Evolutionary conservation across 2,329 filamentous ascomycete genomes (phyloP).

Genomic region (Trichoderma aggressivum): DNA sequence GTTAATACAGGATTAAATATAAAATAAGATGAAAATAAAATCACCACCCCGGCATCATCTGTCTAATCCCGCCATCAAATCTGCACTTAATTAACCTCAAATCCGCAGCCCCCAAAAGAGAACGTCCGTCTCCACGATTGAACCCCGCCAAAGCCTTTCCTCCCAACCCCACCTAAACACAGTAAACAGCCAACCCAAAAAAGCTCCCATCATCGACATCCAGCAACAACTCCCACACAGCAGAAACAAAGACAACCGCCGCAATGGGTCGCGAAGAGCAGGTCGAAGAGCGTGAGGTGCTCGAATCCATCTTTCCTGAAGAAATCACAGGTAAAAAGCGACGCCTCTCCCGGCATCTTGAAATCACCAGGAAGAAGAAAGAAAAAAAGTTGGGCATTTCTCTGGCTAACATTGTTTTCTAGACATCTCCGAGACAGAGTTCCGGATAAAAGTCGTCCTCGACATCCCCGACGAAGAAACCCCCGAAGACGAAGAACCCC

Average conservation of each 20-base stretch:
- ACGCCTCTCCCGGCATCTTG: background rate
- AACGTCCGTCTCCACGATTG: background rate
- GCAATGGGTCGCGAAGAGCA: conserved; percentile 79
- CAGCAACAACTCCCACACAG: background rate
- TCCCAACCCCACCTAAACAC: conserved; percentile 24
- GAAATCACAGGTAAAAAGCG: conserved; percentile 77
- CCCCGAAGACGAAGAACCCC: conserved; percentile 55
- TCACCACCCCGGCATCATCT: background rate
- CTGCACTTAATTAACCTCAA: background rate
- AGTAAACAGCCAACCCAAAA: background rate
- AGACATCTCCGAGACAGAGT: conserved; percentile 91
- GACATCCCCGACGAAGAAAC: conserved; percentile 69
- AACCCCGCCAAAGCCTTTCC: conserved; percentile 30
- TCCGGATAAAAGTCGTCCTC: conserved; percentile 79
- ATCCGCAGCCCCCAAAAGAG: background rate
- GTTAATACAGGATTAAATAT: background rate
- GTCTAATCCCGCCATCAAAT: background rate
- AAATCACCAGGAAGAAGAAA: background rate
- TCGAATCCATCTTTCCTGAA: conserved; percentile 96
- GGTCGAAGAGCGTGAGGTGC: conserved; percentile 91
- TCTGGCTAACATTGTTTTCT: conserved; percentile 12
- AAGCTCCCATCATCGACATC: conserved; percentile 3
- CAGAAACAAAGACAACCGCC: background rate
- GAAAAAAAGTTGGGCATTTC: background rate
- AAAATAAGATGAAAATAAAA: background rate